Evolutionary conservation across 305 asterid genomes (phyloP).

Genomic region (Solanum hybrid): DNA sequence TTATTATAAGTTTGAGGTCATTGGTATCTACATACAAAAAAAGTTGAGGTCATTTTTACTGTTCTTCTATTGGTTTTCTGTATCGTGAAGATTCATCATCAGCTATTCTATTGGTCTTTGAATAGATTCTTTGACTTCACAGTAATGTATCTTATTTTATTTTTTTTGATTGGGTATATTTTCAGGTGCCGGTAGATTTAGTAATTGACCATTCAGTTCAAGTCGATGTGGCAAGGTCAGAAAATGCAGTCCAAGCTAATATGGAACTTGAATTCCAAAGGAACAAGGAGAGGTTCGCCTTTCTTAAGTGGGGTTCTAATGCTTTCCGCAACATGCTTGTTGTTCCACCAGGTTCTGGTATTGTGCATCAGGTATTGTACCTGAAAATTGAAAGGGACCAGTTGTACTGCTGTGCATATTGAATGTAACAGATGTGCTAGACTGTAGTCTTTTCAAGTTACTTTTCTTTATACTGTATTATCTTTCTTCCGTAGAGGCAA

Average conservation of each 20-base stretch:
- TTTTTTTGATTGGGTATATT: not conserved
- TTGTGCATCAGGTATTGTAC: constrained; percentile 79
- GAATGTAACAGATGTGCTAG: not conserved
- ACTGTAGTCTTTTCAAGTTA: not conserved
- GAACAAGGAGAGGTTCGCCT: constrained; percentile 91
- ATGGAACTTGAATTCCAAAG: constrained; percentile 86
- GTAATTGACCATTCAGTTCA: constrained; percentile 96
- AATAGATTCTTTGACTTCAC: not conserved
- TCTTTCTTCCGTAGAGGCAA: not conserved
- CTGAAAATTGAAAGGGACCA: constrained; percentile 2
- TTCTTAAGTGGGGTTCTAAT: constrained; percentile 91
- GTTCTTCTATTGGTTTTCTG: not conserved
- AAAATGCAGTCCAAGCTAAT: constrained; percentile 82
- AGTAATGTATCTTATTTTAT: not conserved
- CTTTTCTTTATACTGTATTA: too few relatives aligned
- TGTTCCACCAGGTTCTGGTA: constrained; percentile 96
- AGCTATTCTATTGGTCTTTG: not conserved
- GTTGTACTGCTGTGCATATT: not conserved
- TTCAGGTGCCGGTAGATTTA: constrained; percentile 85
- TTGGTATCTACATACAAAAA: not conserved
- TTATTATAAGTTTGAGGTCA: not conserved
- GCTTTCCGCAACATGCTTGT: constrained; percentile 92
- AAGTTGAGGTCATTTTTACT: not conserved
- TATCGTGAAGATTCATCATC: not conserved
- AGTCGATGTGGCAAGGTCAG: constrained; percentile 80